A percentile compares a stretch with the other conserved stretches of the same genome.
Evolutionary conservation across 257 asterid species (phyloP).

Genomic region (Petrea volubilis): DNA sequence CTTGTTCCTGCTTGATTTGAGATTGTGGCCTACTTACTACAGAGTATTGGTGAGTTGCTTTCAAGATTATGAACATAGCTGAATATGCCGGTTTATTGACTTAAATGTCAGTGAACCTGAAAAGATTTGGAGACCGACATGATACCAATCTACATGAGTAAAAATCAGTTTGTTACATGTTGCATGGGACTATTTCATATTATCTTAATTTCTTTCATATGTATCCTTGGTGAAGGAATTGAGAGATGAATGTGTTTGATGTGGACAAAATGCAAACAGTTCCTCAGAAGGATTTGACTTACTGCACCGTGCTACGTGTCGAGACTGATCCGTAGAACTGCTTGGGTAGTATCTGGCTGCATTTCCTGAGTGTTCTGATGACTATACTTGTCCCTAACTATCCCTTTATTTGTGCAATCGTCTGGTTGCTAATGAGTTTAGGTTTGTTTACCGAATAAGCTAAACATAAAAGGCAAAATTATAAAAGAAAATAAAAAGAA

Average conservation of each 20-base stretch:
- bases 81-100: background rate
- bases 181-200: background rate
- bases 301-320: background rate
- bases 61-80: background rate
- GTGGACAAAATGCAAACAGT: background rate
- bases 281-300: conserved; percentile 5
- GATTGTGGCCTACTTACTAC: background rate
- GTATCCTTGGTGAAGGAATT: background rate
- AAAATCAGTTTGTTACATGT: background rate
- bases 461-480: background rate
- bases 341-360: background rate
- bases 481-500: background rate
- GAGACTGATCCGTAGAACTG: background rate
- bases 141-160: background rate
- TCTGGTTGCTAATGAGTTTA: background rate
- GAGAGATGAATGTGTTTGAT: background rate
- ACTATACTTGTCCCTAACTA: background rate
- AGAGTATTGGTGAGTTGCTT: background rate
- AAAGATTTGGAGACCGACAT: background rate
- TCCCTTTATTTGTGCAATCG: background rate
- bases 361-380: conserved; percentile 4
- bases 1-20: background rate
- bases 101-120: background rate
- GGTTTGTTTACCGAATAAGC: background rate
- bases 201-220: background rate